phyloP scores from a whole-genome alignment of 2,329 filamentous ascomycete species.

The Hymenoscyphus linearis region DNA sequence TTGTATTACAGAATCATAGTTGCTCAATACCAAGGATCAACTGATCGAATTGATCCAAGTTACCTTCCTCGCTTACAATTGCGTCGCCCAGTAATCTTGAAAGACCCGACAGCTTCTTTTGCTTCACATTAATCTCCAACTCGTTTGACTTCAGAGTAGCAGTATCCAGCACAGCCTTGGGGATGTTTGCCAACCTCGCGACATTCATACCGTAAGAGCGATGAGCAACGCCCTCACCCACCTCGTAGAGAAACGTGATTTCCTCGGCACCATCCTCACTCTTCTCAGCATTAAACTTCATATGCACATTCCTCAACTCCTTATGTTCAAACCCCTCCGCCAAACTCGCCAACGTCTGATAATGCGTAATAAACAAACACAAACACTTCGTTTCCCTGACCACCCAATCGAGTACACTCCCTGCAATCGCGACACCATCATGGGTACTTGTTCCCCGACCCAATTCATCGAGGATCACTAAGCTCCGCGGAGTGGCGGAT shows the following conservation, averaged over 20 bases:
- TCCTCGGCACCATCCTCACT: slow-evolving; percentile 56
- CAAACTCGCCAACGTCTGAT: slow-evolving; percentile 74
- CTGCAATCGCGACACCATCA: slow-evolving; percentile 92
- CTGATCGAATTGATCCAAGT: slow-evolving; percentile 23
- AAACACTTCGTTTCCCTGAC: slow-evolving; percentile 69
- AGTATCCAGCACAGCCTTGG: slow-evolving; percentile 68
- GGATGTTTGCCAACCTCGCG: slow-evolving; percentile 77
- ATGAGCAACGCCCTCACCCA: slow-evolving; percentile 86
- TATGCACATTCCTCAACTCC: slow-evolving; percentile 82
- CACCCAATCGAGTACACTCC: slow-evolving; percentile 82
- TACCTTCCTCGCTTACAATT: slow-evolving; percentile 14
- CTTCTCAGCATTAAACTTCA: slow-evolving; percentile 63
- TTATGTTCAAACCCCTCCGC: slow-evolving; percentile 59
- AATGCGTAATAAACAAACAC: slow-evolving; percentile 96
- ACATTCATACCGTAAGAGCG: slow-evolving; percentile 94
- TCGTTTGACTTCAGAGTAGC: slow-evolving; percentile 75
- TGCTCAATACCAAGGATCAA: slow-evolving; percentile 47
- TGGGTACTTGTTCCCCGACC: slow-evolving; percentile 91
- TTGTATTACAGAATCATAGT: slow-evolving; percentile 36
- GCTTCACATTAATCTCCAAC: slow-evolving; percentile 68
- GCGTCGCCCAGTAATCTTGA: slow-evolving; percentile 26
- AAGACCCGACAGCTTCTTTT: slow-evolving; percentile 47
- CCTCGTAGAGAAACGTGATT: slow-evolving; percentile 91
- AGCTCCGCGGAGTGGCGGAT: slow-evolving; percentile 73
- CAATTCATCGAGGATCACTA: slow-evolving; percentile 92